phyloP scores from a whole-genome alignment of 345 rosid species.

The Euphorbia pulcherrima region DNA sequence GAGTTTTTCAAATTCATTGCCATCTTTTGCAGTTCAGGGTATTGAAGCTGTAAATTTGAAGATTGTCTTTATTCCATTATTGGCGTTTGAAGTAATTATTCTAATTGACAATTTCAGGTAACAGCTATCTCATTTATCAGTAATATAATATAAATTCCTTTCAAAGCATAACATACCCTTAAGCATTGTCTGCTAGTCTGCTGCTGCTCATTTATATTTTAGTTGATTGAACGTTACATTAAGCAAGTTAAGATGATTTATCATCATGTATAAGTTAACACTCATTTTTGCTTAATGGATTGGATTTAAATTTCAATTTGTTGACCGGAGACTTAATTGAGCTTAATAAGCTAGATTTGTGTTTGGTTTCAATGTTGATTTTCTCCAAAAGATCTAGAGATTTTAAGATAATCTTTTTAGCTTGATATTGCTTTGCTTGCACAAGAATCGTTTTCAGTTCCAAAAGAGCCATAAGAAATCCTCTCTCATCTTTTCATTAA shows the following conservation, averaged over 20 bases:
- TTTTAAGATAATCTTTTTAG: neutral
- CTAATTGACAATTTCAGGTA: constrained; percentile 93
- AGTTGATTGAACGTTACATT: neutral
- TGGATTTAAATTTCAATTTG: neutral
- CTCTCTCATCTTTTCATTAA: neutral
- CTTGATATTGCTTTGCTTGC: neutral
- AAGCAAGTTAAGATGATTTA: neutral
- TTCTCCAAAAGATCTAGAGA: neutral
- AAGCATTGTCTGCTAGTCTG: neutral
- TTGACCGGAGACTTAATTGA: constrained; percentile 2
- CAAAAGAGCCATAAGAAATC: neutral
- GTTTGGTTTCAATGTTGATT: too few relatives aligned
- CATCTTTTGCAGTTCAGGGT: constrained; percentile 38
- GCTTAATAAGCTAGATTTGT: neutral
- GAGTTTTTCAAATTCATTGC: constrained; percentile 4
- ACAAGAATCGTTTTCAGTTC: neutral
- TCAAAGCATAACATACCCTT: neutral
- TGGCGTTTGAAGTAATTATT: constrained; percentile 69
- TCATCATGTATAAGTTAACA: neutral
- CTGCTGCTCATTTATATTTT: neutral
- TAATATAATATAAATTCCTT: neutral
- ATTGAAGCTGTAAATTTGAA: constrained; percentile 73
- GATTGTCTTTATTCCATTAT: constrained; percentile 79
- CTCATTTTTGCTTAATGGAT: neutral
- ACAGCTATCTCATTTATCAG: constrained; percentile 12